Conservation (phyloP, 768 basidiomycete species). For the Coprinopsis sp. region DNA sequence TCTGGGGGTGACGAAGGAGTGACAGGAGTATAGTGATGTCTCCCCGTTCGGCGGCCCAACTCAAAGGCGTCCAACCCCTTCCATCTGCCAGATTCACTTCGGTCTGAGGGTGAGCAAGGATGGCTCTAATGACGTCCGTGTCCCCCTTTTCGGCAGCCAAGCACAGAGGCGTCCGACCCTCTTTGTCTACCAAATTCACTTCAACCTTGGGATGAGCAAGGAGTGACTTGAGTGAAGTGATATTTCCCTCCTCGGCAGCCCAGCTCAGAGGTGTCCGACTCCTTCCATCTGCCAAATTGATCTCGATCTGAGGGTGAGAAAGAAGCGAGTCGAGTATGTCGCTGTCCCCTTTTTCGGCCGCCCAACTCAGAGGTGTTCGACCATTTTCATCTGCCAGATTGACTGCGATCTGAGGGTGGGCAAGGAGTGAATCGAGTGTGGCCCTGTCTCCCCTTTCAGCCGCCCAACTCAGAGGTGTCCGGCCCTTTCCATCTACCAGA, state of each 20-base stretch:
- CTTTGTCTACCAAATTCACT: neutral
- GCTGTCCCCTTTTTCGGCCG: neutral
- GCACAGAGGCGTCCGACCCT: neutral
- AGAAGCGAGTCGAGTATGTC: neutral
- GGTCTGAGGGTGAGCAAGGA: too few species aligned
- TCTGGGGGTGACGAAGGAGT: too few species aligned
- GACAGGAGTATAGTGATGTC: too few species aligned
- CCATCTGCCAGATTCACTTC: too few species aligned
- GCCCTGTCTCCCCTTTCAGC: too few species aligned
- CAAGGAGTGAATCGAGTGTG: too few species aligned
- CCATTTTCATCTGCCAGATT: too few species aligned
- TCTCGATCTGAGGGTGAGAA: neutral
- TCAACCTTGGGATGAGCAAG: neutral
- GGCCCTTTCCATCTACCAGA: neutral
- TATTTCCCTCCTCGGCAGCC: neutral
- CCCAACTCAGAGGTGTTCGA: too few species aligned
- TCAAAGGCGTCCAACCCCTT: too few species aligned
- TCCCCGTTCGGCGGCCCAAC: too few species aligned
- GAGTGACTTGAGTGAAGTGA: neutral
- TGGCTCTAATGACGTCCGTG: neutral
- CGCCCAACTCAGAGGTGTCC: neutral
- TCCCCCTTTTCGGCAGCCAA: neutral
- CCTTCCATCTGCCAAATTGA: neutral
- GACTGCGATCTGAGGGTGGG: too few species aligned
- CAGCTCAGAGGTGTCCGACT: neutral